Base-by-base conservation (phyloP, 2,329 filamentous ascomycete genomes). In the Colletotrichum limetticola region DNA sequence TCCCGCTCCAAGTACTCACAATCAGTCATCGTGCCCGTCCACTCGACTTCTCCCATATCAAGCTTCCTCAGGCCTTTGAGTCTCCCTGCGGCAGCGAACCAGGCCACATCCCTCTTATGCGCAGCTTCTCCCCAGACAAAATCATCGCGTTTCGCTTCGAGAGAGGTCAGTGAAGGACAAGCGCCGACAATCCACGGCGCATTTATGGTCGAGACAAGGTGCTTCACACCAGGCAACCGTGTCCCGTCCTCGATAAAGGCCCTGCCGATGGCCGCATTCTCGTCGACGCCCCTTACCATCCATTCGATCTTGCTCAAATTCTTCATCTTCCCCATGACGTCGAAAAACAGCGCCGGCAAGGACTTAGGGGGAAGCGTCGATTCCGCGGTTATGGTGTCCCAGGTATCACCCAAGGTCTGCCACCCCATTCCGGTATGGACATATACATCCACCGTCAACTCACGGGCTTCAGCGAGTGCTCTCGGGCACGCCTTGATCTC, bases 401-500 rank as follows among this genome's bases (percentile, higher is more conserved):
- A 62, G 1, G n/a, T 62, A 42, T 60, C 26, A 3, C 26, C 30
- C 19, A 49, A 8, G 42, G 42, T 49, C 42, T 49, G 19, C 19
- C 19, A 62, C 22, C n/a, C 24, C 32, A 16, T 11, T 16, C n/a
- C n/a, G 2, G 7, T 12, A 19, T 53, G 26, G 2, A 62, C 19
- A 4, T 5, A 59, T 5, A 70, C 3, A 19, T 71, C 37, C 1
- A 60, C 62, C 1, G n/a, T 24, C 26, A 71, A 2, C 5, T 71
- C 61, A 0, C 49, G 30, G 9, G 42, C 68, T 22, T 66, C 61
- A 1, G 32, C 35, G 8, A 71, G 2, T 0, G 62, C 68, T 2
- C 61, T 22, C 0, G 68, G 56, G 3, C 68, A 71, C 1, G 16
- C 19, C 8, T 32, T 53, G 9, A 71, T 66, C 42, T 71, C 68